Base-by-base conservation (phyloP, 2,329 filamentous ascomycete genomes). In the Nemania bipapillata region DNA sequence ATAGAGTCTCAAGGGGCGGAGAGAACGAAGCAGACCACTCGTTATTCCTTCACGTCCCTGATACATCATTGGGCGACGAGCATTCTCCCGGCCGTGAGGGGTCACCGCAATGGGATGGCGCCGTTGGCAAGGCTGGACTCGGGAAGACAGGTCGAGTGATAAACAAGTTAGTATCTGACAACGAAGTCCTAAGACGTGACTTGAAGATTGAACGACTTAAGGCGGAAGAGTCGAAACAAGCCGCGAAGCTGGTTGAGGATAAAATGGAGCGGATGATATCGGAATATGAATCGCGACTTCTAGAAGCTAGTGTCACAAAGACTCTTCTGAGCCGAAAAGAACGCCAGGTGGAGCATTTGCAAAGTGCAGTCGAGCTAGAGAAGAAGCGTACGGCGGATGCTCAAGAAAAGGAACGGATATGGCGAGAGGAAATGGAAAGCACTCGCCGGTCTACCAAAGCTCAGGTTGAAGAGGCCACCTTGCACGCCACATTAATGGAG, bases 101-200 rank as follows among this genome's bases (percentile, higher is more conserved):
- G 17, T 75, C 77, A 3, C 69, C 77, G 65, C 62, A 82, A 77
- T 90, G 89, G 87, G 90, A 91, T 75, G 88, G 89, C 32, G 89
- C 89, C 2, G 86, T 92, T 53, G 90, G 90, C 72, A 90, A 90
- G 76, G 90, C 90, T 7, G 89, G 88, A 2, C 81, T 91, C 2
- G 91, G 91, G 50, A 93, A 93, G 82, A 92, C 90, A 9, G 91
- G 91, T 8, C 85, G 91, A 37, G 91, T 93, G 60, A 95, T 96
- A 79, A 93, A 96, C 80, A 89, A 89, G 76, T 86, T 96, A 62
- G 92, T 93, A 77, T 90, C 90, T 61, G 92, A 95, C 77, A 94
- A 94, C 73, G 92, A 95, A 76, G 86, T 89, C 47, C 83, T 95
- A 53, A 92, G 92, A 74, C 87, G 92, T 60, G 92, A 95, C 71